Evolutionary conservation across 257 asterid species (phyloP).

Genomic region (Capsicum baccatum): DNA sequence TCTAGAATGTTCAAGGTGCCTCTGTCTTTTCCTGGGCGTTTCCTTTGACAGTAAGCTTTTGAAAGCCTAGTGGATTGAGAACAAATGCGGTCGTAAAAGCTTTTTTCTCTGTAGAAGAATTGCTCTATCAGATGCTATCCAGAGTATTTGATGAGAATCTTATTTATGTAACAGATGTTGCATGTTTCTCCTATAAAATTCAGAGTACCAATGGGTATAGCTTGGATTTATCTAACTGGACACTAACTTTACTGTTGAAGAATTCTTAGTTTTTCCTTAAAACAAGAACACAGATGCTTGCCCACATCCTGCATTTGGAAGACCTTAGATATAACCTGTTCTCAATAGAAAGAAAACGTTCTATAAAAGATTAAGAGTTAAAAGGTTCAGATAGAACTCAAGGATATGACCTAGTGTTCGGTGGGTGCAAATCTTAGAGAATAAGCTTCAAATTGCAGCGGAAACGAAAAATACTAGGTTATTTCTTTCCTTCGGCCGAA

Average conservation of each 20-base stretch:
- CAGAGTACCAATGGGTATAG: not conserved
- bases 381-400: conserved; percentile 1
- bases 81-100: not conserved
- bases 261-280: not conserved
- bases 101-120: no score
- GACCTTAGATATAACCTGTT: not conserved
- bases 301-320: not conserved
- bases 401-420: not conserved
- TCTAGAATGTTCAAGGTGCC: conserved; percentile 16
- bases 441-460: not conserved
- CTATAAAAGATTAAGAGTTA: not conserved
- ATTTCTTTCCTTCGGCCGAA: not conserved
- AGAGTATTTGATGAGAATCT: no score
- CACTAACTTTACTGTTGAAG: not conserved
- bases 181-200: not conserved
- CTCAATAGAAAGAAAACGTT: not conserved
- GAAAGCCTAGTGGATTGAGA: not conserved
- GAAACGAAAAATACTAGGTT: not conserved
- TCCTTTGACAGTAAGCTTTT: not conserved
- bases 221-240: conserved; percentile 17
- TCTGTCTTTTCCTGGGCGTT: not conserved
- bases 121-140: no score
- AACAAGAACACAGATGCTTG: not conserved
- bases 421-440: not conserved
- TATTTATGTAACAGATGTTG: no score